Percentiles rank a stretch among this genome's conserved stretches.
phyloP scores from a whole-genome alignment of 345 rosid genomes.

The Lenwebbia sp. region DNA sequence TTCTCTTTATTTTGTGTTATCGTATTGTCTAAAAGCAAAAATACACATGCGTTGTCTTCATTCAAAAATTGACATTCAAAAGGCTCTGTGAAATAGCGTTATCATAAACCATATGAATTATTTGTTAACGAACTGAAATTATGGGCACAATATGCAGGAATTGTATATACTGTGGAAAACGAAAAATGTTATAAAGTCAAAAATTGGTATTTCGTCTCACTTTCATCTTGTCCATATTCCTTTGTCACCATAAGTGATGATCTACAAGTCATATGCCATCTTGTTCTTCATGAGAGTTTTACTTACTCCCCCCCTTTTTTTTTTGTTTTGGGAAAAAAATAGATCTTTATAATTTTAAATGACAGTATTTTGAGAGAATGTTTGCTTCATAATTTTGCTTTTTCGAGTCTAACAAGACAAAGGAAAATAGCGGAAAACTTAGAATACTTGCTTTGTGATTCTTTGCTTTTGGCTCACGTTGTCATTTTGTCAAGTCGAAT shows the following conservation, averaged over 20 bases:
- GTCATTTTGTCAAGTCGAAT: not conserved
- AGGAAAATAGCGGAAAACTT: not conserved
- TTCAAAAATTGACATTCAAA: not conserved
- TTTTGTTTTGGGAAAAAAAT: accelerated
- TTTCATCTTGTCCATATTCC: not conserved
- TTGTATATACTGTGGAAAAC: no score
- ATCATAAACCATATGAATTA: not conserved
- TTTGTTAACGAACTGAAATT: no score
- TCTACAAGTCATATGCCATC: not conserved
- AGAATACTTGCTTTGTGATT: not conserved
- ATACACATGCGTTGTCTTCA: not conserved
- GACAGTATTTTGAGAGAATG: not conserved
- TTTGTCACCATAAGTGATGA: not conserved
- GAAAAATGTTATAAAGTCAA: not conserved
- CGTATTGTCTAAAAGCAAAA: not conserved
- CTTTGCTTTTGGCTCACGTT: not conserved
- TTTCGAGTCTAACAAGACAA: no score
- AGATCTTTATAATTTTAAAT: accelerated
- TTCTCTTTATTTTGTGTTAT: not conserved
- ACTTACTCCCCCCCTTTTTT: not conserved
- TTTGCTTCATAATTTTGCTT: not conserved
- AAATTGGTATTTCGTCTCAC: not conserved
- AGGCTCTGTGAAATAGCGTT: not conserved
- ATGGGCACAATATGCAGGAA: not conserved
- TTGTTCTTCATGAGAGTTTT: not conserved